These are phyloP conservation scores for Gaeumannomyces tritici DNA, from an alignment of 2,329 filamentous ascomycete genomes.

Conservation along the genomic window DNA sequence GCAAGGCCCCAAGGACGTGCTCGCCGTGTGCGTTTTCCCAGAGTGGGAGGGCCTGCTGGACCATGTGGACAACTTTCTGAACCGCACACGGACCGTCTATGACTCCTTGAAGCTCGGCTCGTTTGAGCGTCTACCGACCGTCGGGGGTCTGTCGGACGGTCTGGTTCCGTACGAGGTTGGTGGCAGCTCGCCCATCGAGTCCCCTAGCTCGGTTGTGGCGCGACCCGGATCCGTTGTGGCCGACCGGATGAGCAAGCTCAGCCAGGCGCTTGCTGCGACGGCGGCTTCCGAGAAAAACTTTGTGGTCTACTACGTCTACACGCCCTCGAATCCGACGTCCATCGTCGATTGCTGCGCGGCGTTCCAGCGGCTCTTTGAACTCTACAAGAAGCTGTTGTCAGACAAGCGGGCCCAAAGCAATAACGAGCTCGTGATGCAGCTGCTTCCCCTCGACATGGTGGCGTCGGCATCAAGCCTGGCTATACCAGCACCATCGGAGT, in stretches of 20 bases:
- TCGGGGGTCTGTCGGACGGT: conserved; percentile 34
- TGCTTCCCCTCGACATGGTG: conserved; percentile 61
- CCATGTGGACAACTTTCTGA: conserved; percentile 53
- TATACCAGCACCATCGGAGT: conserved; percentile 50
- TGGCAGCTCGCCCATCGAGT: conserved; percentile 24
- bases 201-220: conserved; percentile 17
- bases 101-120: conserved; percentile 64
- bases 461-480: conserved; percentile 53
- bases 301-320: conserved; percentile 70
- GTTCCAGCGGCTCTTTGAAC: conserved; percentile 63
- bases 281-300: conserved; percentile 45
- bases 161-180: conserved; percentile 41
- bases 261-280: conserved; percentile 32
- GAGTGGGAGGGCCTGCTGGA: conserved; percentile 52
- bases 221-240: conserved; percentile 34
- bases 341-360: conserved; percentile 63
- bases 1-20: conserved; percentile 61
- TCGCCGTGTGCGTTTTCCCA: conserved; percentile 62
- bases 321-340: conserved; percentile 49
- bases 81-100: conserved; percentile 60
- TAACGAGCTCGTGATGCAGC: conserved; percentile 67
- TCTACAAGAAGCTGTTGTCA: conserved; percentile 42
- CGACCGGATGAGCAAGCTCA: conserved; percentile 38
- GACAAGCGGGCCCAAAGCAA: conserved; percentile 35
- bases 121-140: conserved; percentile 41